phyloP scores from a whole-genome alignment of 306 rosid species.

The Sophora flavescens region DNA sequence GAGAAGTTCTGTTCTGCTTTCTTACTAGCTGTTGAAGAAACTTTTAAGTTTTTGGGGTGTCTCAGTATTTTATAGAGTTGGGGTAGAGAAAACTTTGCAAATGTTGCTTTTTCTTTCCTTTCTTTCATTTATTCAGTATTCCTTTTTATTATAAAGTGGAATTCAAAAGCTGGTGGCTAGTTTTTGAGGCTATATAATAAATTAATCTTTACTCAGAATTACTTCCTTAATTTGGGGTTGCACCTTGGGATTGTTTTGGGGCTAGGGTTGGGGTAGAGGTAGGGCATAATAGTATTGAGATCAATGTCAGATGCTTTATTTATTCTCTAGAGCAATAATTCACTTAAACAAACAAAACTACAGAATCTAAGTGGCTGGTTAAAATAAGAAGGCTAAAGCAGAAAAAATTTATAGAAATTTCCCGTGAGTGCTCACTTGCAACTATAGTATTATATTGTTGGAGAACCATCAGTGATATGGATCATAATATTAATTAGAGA shows the following conservation, averaged over 20 bases:
- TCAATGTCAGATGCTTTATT: slow-evolving; percentile 53
- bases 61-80: slow-evolving; percentile 61
- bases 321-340: slow-evolving; percentile 60
- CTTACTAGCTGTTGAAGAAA: slow-evolving; percentile 61
- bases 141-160: slow-evolving; percentile 63
- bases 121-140: slow-evolving; percentile 60
- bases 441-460: not conserved
- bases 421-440: slow-evolving; percentile 22
- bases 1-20: slow-evolving; percentile 57
- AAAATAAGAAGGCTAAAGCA: slow-evolving; percentile 40
- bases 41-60: slow-evolving; percentile 53
- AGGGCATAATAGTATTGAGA: slow-evolving; percentile 47
- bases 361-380: slow-evolving; percentile 53
- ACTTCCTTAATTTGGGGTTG: slow-evolving; percentile 68
- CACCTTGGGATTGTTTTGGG: slow-evolving; percentile 55
- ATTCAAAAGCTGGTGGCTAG: slow-evolving; percentile 64
- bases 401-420: slow-evolving; percentile 20
- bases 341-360: slow-evolving; percentile 53
- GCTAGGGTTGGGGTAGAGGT: slow-evolving; percentile 51
- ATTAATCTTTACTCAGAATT: slow-evolving; percentile 46
- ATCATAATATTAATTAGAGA: no score
- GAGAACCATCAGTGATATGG: not conserved
- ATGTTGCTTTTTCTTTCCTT: slow-evolving; percentile 53
- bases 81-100: slow-evolving; percentile 64
- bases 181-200: slow-evolving; percentile 53